phyloP scores from a whole-genome alignment of 2,329 filamentous ascomycete genomes.

The Pseudocercospora cruenta region DNA sequence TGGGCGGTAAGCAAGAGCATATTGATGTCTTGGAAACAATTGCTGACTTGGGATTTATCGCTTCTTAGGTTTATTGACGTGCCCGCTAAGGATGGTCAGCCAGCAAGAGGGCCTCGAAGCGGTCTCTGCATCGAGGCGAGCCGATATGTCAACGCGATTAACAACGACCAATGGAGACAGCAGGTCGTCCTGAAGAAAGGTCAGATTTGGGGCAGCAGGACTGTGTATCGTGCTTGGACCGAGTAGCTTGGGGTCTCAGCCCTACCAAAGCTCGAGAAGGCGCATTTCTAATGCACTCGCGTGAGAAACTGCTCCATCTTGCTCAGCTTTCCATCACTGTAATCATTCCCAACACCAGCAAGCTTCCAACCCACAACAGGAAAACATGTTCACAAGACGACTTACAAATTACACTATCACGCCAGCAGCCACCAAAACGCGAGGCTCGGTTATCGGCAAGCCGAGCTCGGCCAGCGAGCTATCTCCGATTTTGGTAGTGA shows the following conservation, averaged over 20 bases:
- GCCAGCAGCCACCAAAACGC: not conserved
- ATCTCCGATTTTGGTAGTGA: not conserved
- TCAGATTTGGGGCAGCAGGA: conserved; percentile 76
- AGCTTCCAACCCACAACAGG: not conserved
- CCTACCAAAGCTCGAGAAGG: not conserved
- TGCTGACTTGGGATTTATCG: not conserved
- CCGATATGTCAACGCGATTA: conserved; percentile 86
- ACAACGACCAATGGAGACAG: conserved; percentile 75
- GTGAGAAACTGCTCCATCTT: not conserved
- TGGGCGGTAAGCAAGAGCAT: conserved; percentile 57
- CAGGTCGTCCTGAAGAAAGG: conserved; percentile 85
- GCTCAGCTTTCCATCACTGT: not conserved
- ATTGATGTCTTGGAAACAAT: not conserved
- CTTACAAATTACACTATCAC: not conserved
- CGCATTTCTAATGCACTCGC: not conserved
- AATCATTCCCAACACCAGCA: not conserved
- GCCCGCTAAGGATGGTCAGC: conserved; percentile 60
- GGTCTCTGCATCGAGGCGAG: conserved; percentile 93
- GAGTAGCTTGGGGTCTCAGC: conserved; percentile 41
- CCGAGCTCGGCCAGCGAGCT: not conserved
- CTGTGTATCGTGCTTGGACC: conserved; percentile 85
- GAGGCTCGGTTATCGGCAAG: not conserved
- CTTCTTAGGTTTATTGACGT: conserved; percentile 68
- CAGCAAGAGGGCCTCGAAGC: conserved; percentile 67
- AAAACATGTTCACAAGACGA: not conserved